Evolutionary conservation across 2,329 filamentous ascomycete genomes (phyloP), one percentile per base, ranked within the genome.

Genomic region (Xylariaceae sp.): DNA sequence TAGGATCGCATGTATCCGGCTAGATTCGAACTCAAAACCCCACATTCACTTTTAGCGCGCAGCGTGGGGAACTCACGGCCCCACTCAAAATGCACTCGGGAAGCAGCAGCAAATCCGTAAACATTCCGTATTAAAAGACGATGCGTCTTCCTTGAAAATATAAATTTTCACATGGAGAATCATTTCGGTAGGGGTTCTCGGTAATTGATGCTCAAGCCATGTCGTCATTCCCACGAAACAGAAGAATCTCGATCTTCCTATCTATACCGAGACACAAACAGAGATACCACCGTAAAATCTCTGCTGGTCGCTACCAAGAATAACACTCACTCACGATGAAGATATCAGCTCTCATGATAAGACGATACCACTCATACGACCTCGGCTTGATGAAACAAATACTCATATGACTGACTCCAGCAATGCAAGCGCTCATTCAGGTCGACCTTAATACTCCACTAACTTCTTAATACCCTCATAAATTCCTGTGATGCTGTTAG

Each of bases 401-500:
- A 45, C 42, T 15, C n/a, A 45, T 45, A 13, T 18, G 30, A 5
- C 30, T 9, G 42, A 17, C 54, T 34, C 47, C 52, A 39, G 2
- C 30, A 44, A 35, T n/a, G n/a, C 17, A 47, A 50, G 7, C 39
- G 13, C 53, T 13, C 3, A n/a, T n/a, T 11, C 34, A n/a, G 7
- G 15, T 11, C n/a, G 50, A 5, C 8, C 63, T 59, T 74, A 91
- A 70, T 88, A 90, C 13, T 87, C 78, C 56, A 90, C 70, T 1
- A 85, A 80, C 67, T 81, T 82, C 73, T 86, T 88, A 65, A 91
- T 87, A 15, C 82, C 82, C 67, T 90, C 87, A 62, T 88, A 90
- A 67, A 90, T 80, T 70, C 88, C 87, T 89, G 60, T 49, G 23
- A 47, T 2, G 42, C 9, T 18, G 64, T 76, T 66, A 76, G 72